Base-by-base conservation (phyloP, 495 filamentous ascomycete species). In the Xylaria cubensis region DNA sequence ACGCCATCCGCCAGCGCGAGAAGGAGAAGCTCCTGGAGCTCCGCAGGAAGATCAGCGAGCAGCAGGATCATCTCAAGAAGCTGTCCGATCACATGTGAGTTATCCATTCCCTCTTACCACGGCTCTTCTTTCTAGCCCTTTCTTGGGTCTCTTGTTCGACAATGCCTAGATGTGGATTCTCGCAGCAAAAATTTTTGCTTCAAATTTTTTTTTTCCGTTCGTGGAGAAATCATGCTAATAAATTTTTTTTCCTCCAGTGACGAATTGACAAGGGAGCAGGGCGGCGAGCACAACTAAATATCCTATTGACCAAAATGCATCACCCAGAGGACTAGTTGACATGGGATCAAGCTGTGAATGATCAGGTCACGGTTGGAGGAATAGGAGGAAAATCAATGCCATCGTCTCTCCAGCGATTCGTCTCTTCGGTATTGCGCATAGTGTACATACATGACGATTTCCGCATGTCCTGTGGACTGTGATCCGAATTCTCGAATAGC, bases 1-100 rank as follows among this genome's bases (percentile, higher is more conserved):
- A 88, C 73, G 92, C 92, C 85, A 93, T 99, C 82, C 85, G 88
- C 65, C 85, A 93, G 86, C 90, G 92, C 77, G 96, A 99, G 88
- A 85, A 89, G 81, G 88, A 92, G 84, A 97, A 97, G 92, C 90
- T 89, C 64, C 79, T 91, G 26, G 81, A 84, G 77, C 88, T 98
- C 72, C 91, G 88, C 83, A 88, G 90, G 79, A 97, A 94, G 87
- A 89, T 99, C 74, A 73, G 78, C 69, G 89, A 92, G 78, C 93
- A 97, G 85, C 88, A 92, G 78, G 85, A 90, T 64, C 92, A 97
- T 83, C 88, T 97, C 71, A 84, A 96, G 79, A 90, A 94, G 80
- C 88, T 97, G 42, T 90, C 94, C 74, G 86, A 91, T 76, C 91
- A 96, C 86, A 92, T 98, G 92, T 96, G 84, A 77, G 90, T 58